Conservation (phyloP, 1,139 yeast species). For the Ogataea hybrid region DNA sequence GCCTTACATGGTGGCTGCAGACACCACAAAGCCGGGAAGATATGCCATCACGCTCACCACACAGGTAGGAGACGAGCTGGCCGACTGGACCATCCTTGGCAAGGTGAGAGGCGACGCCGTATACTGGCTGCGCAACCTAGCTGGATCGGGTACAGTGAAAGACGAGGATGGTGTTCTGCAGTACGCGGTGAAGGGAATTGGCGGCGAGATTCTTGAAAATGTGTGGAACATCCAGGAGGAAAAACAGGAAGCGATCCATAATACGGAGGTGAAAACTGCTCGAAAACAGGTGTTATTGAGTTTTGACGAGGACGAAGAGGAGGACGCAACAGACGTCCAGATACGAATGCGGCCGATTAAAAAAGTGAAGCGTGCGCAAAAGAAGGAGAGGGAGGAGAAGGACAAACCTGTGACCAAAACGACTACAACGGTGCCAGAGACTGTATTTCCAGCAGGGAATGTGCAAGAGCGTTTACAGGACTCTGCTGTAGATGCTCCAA, state of each 20-base stretch:
- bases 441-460: too few relatives aligned
- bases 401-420: too few relatives aligned
- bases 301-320: slow-evolving; percentile 15
- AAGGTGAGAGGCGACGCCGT: slow-evolving; percentile 59
- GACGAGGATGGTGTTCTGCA: slow-evolving; percentile 9
- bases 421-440: too few relatives aligned
- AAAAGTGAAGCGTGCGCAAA: not conserved
- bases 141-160: slow-evolving; percentile 1
- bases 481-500: not conserved
- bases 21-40: slow-evolving; percentile 32
- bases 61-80: slow-evolving; percentile 40
- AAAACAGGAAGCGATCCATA: not conserved
- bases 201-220: slow-evolving; percentile 7
- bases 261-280: not conserved
- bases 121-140: slow-evolving; percentile 21
- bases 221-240: slow-evolving; percentile 4
- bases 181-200: slow-evolving; percentile 11
- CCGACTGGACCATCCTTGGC: slow-evolving; percentile 58
- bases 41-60: slow-evolving; percentile 51
- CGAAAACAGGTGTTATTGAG: slow-evolving; percentile 12
- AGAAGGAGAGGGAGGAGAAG: not conserved
- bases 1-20: slow-evolving; percentile 58
- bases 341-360: slow-evolving; percentile 3
- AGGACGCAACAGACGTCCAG: slow-evolving; percentile 7
- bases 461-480: too few relatives aligned